Percentiles rank a stretch among this genome's conserved stretches.
Conservation (phyloP, 495 filamentous ascomycete species). For the Trichocladium antarcticum region DNA sequence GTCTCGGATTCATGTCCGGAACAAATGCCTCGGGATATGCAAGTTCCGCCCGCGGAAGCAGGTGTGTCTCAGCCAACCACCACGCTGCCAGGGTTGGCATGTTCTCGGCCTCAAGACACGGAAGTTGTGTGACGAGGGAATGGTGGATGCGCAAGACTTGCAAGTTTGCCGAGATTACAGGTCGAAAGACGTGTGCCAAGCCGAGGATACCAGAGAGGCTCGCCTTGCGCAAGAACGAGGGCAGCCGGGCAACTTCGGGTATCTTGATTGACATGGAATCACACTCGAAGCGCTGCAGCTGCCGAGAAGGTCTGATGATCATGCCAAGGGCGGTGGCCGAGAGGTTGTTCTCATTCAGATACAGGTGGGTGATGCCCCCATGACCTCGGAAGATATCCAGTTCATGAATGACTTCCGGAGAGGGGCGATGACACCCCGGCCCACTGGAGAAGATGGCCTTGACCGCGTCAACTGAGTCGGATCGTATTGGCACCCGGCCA, state of each 20-base stretch:
- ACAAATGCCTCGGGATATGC: slow-evolving; percentile 32
- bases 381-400: slow-evolving; percentile 16
- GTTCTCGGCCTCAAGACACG: slow-evolving; percentile 18
- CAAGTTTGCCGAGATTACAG: slow-evolving; percentile 35
- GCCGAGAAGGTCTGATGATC: slow-evolving; percentile 25
- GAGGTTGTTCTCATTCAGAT: slow-evolving; percentile 31
- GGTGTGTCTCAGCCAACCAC: slow-evolving; percentile 30
- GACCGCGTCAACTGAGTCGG: slow-evolving; percentile 24
- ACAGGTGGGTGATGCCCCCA: slow-evolving; percentile 34
- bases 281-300: slow-evolving; percentile 37
- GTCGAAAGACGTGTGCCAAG: slow-evolving; percentile 33
- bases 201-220: slow-evolving; percentile 27
- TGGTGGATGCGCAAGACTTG: slow-evolving; percentile 37
- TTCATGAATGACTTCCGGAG: slow-evolving; percentile 1
- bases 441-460: slow-evolving; percentile 22
- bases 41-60: slow-evolving; percentile 27
- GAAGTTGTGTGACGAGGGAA: slow-evolving; percentile 38
- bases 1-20: slow-evolving; percentile 39
- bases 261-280: slow-evolving; percentile 18
- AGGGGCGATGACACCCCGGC: not conserved
- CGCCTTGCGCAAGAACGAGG: slow-evolving; percentile 9
- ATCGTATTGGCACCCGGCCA: slow-evolving; percentile 19
- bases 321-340: slow-evolving; percentile 22
- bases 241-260: not conserved
- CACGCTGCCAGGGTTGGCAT: slow-evolving; percentile 16